phyloP scores from a whole-genome alignment of 139 green algal genomes.

The Micromonas commoda region DNA sequence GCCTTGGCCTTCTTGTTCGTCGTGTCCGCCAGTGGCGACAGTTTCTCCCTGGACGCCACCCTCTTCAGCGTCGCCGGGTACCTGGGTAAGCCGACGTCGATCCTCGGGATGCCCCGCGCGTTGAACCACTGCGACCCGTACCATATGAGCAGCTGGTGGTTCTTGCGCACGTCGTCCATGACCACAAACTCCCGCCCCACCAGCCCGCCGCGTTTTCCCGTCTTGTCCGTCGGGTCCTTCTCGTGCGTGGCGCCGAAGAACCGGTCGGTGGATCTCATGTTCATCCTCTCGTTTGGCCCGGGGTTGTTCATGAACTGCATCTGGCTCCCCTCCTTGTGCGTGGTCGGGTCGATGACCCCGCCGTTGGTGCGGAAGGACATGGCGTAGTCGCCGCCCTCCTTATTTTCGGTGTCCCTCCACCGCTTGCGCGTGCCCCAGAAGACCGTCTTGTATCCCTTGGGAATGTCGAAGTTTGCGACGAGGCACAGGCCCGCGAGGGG shows the following conservation, averaged over 20 bases:
- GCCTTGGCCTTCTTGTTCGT: too few relatives aligned
- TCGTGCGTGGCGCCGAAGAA: slow-evolving; percentile 29
- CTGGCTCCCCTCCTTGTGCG: neutral
- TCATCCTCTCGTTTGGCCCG: slow-evolving; percentile 29
- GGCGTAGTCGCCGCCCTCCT: slow-evolving; percentile 16
- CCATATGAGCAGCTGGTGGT: slow-evolving; percentile 27
- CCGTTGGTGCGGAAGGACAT: slow-evolving; percentile 27
- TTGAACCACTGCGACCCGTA: slow-evolving; percentile 37
- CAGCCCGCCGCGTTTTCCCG: neutral
- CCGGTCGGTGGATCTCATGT: slow-evolving; percentile 16
- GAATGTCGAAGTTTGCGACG: slow-evolving; percentile 28
- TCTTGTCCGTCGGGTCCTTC: too few relatives aligned
- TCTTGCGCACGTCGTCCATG: slow-evolving; percentile 14
- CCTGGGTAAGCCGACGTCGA: slow-evolving; percentile 26
- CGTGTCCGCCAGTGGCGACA: too few relatives aligned
- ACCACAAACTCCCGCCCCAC: slow-evolving; percentile 29
- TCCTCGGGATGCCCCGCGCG: slow-evolving; percentile 15
- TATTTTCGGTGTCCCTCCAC: slow-evolving; percentile 3
- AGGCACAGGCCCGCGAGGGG: slow-evolving; percentile 12
- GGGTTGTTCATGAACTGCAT: slow-evolving; percentile 33
- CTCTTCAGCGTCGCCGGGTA: slow-evolving; percentile 29
- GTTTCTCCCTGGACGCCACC: neutral
- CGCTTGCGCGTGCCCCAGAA: slow-evolving; percentile 26
- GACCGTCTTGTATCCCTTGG: slow-evolving; percentile 29
- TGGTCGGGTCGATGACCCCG: slow-evolving; percentile 35